Conservation (phyloP, 441 rosid genomes). For the Oxalis stricta region DNA sequence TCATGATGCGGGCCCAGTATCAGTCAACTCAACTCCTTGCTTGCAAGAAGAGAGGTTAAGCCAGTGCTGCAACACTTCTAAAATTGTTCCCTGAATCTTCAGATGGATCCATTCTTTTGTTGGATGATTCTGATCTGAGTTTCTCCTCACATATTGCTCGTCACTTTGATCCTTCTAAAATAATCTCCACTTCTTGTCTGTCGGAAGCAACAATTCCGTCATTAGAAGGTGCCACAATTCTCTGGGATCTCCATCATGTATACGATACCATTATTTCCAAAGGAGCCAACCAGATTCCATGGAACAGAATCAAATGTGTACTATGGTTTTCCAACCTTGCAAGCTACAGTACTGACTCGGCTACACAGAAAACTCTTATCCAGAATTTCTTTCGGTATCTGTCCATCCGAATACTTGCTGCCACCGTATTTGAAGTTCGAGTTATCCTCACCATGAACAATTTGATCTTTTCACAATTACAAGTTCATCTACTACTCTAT, state of each 20-base stretch:
- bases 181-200: constrained; percentile 49
- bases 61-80: constrained; percentile 29
- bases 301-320: constrained; percentile 54
- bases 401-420: constrained; percentile 57
- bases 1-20: constrained; percentile 33
- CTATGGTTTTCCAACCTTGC: constrained; percentile 66
- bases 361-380: constrained; percentile 29
- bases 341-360: constrained; percentile 32
- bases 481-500: constrained; percentile 28
- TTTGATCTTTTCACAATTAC: constrained; percentile 54
- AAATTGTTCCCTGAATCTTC: constrained; percentile 33
- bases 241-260: constrained; percentile 66
- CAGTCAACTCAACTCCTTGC: constrained; percentile 23
- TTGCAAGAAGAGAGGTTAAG: constrained; percentile 45
- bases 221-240: constrained; percentile 32
- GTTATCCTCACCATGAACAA: constrained; percentile 70
- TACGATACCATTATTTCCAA: constrained; percentile 44
- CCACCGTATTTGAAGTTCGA: constrained; percentile 32
- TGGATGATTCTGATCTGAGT: constrained; percentile 54
- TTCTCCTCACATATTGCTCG: constrained; percentile 49
- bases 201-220: constrained; percentile 31
- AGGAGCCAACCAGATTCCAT: constrained; percentile 37
- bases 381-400: constrained; percentile 62
- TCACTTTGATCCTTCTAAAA: constrained; percentile 35
- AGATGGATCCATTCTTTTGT: constrained; percentile 49